Evolutionary conservation across 345 rosid species (phyloP).

Genomic region (Viola odorata): DNA sequence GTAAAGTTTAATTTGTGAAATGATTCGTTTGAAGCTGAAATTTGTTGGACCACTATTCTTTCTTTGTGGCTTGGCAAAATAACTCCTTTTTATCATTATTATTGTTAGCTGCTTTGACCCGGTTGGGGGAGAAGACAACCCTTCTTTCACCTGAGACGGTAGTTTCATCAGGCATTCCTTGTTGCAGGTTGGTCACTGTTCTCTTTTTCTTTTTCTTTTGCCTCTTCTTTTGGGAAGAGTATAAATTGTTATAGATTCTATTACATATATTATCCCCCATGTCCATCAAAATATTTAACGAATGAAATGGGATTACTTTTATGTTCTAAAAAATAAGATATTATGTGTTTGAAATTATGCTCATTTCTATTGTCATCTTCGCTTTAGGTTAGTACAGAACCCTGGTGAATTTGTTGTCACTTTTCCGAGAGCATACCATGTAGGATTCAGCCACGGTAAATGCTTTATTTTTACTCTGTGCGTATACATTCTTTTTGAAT

Average conservation of each 20-base stretch:
- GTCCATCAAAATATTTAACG: not conserved
- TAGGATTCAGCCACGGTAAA: constrained; percentile 99
- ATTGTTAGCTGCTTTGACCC: constrained; percentile 68
- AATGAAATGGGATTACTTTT: not conserved
- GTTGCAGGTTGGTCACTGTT: constrained; percentile 70
- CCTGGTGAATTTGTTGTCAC: constrained; percentile 99
- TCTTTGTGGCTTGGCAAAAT: constrained; percentile 10
- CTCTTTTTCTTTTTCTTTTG: constrained; percentile 7
- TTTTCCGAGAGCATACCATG: constrained; percentile 98
- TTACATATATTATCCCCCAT: constrained; percentile 7
- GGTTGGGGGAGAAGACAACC: constrained; percentile 97
- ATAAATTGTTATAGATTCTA: not conserved
- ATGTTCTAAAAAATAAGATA: not conserved
- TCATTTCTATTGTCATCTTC: constrained; percentile 21
- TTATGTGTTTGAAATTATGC: constrained; percentile 14
- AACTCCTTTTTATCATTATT: constrained; percentile 22
- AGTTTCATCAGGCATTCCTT: constrained; percentile 82
- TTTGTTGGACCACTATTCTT: constrained; percentile 6
- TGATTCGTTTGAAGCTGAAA: constrained; percentile 1
- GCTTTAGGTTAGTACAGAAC: constrained; percentile 81
- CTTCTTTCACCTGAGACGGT: constrained; percentile 83
- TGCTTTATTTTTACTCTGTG: constrained; percentile 16
- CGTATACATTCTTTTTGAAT: not conserved
- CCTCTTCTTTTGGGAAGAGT: not conserved
- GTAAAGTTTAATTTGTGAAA: not conserved